phyloP scores from a whole-genome alignment of 257 asterid species.

The Capsicum pubescens region DNA sequence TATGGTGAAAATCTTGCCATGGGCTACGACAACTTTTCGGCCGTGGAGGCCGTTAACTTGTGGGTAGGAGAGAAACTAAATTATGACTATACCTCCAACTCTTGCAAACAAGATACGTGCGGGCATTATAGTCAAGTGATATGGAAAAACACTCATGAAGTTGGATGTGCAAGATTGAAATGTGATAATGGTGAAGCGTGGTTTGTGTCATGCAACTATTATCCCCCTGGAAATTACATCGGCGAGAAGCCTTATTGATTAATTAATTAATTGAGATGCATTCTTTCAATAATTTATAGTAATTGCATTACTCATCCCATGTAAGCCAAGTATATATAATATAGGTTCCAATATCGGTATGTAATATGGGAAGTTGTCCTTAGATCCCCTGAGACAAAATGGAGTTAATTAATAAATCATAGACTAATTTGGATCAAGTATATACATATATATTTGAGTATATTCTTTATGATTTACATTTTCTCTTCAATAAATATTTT shows the following conservation, averaged over 20 bases:
- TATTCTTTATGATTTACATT: not conserved
- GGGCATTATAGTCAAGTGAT: constrained; percentile 44
- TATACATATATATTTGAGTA: no score
- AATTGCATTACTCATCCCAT: not conserved
- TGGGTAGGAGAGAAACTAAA: constrained; percentile 39
- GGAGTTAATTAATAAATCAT: not conserved
- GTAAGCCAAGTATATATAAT: not conserved
- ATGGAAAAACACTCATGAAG: constrained; percentile 34
- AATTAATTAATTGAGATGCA: not conserved
- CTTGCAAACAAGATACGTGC: constrained; percentile 29
- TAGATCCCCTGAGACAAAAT: not conserved
- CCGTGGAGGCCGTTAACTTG: constrained; percentile 24
- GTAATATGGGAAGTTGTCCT: not conserved
- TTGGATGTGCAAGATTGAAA: constrained; percentile 40
- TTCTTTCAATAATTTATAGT: not conserved
- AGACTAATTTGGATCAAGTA: not conserved
- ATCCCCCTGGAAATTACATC: constrained; percentile 42
- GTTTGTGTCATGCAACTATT: constrained; percentile 43
- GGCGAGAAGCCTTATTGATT: constrained; percentile 39
- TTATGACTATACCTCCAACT: constrained; percentile 31
- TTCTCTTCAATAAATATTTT: no score
- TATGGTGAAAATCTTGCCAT: constrained; percentile 45
- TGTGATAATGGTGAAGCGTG: constrained; percentile 23
- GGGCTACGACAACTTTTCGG: constrained; percentile 26
- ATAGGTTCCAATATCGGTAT: not conserved